Conservation (phyloP, 768 basidiomycete species). For the Sarcomyxa edulis region DNA sequence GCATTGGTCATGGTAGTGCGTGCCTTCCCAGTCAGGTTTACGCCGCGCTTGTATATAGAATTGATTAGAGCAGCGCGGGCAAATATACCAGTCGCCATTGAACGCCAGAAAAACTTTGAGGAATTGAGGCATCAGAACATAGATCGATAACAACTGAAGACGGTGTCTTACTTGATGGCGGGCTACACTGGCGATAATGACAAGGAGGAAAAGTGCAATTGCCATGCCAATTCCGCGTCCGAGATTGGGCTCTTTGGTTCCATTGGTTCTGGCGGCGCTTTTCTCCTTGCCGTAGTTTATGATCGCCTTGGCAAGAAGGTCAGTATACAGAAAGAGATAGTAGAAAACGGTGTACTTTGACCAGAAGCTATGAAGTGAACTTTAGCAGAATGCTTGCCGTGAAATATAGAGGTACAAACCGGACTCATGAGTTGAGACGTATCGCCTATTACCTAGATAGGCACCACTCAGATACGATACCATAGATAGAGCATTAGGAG, state of each 20-base stretch:
- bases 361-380: too few relatives aligned
- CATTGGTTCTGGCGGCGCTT: conserved; percentile 30
- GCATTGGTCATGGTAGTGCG: conserved; percentile 58
- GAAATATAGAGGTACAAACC: too few relatives aligned
- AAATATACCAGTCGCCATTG: conserved; percentile 62
- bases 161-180: conserved; percentile 49
- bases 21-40: conserved; percentile 61
- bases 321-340: not conserved
- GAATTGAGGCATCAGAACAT: conserved; percentile 1
- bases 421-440: conserved; percentile 59
- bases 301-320: conserved; percentile 34
- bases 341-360: conserved; percentile 33
- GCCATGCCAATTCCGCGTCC: conserved; percentile 58
- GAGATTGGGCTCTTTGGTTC: conserved; percentile 29
- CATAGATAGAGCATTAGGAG: not conserved
- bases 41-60: conserved; percentile 65
- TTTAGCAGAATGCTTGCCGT: too few relatives aligned
- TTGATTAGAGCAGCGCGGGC: conserved; percentile 62
- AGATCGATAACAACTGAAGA: not conserved
- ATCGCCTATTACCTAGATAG: conserved; percentile 50
- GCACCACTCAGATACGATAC: too few relatives aligned
- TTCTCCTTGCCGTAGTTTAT: conserved; percentile 55
- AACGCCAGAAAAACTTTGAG: conserved; percentile 62
- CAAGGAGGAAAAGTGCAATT: conserved; percentile 45
- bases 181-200: conserved; percentile 46